Base-by-base conservation (phyloP, 169 alveolate genomes). In the Plasmodium knowlesi region DNA sequence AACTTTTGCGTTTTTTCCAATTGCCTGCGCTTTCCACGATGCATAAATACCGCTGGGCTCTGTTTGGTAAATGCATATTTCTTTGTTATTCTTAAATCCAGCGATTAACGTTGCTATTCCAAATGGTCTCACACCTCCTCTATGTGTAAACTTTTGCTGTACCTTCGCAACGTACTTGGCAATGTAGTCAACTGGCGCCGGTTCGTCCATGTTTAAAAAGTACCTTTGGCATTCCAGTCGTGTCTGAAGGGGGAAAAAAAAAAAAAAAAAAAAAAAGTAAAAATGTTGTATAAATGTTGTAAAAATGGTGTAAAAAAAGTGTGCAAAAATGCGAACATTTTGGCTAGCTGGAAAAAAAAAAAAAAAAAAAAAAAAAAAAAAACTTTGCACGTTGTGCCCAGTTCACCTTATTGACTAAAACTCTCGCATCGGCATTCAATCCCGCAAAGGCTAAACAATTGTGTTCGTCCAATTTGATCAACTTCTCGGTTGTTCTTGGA, bases 41-140 rank as follows among this genome's bases (percentile, higher is more conserved):
- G 99, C 97, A 90, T 97, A 98, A 53, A 98, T 98, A 0, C 99
- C 99, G 32, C 99, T 98, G 5, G 99, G 99, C 85, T 99, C 99
- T 25, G 99, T 99, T 95, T 98, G 99, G 94, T 95, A 99, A 81
- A 98, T 97, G 72, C 98, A 98, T 8, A 99, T 99, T 41, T 95
- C 96, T n/a, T 97, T 96, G 82, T 96, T 95, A 84, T 95, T 96
- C 76, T 98, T 99, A 83, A 96, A 97, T 28, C 99, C 99, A 1
- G 98, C 99, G 61, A 99, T 97, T 61, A 99, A 93, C 70, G 99
- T 98, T 41, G 99, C 98, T 54, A 99, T 98, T 80, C 99, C 99
- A 94, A 98, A 99, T 54, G 99, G 99, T 74, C 99, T 97, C n/a
- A 98, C 99, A 1, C 99, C 99, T 37, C 99, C 99, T 83, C 98